Conservation (phyloP, 1,284 basidiomycete genomes). For the Malassezia vespertilionis region DNA sequence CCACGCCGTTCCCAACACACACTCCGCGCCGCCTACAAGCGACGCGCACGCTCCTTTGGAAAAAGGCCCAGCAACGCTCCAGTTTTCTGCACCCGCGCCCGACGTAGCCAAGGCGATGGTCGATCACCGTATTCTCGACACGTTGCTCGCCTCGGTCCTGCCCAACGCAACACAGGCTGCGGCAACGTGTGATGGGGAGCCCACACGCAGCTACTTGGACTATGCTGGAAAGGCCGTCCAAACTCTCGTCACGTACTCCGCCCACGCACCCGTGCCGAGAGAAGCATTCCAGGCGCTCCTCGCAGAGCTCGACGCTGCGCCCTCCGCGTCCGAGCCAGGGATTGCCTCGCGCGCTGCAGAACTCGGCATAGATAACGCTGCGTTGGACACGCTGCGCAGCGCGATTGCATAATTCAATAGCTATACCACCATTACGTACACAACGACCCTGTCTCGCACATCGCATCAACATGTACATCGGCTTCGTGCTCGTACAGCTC, state of each 20-base stretch:
- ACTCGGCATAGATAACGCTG: constrained; percentile 2
- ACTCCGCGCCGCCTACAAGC: constrained; percentile 2
- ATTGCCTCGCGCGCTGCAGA: background rate
- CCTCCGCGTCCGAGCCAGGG: background rate
- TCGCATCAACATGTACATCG: too few relatives aligned
- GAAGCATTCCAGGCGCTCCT: background rate
- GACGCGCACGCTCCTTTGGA: constrained; percentile 26
- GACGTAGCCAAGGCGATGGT: constrained; percentile 36
- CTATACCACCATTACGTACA: too few relatives aligned
- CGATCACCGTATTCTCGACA: constrained; percentile 28
- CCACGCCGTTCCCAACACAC: too few relatives aligned
- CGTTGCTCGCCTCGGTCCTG: constrained; percentile 35
- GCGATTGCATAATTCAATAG: background rate
- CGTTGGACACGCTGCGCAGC: background rate
- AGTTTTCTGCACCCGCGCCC: constrained; percentile 26
- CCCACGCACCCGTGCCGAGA: constrained; percentile 7
- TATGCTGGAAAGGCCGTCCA: constrained; percentile 69
- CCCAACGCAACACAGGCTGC: constrained; percentile 10
- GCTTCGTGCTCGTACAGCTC: background rate
- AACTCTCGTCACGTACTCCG: constrained; percentile 9
- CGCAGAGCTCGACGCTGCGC: background rate
- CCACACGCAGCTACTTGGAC: constrained; percentile 53
- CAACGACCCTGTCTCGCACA: too few relatives aligned
- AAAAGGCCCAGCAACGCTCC: constrained; percentile 37
- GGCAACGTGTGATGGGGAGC: constrained; percentile 9